Conservation (phyloP, 345 rosid species). For the Raphanus sativus region DNA sequence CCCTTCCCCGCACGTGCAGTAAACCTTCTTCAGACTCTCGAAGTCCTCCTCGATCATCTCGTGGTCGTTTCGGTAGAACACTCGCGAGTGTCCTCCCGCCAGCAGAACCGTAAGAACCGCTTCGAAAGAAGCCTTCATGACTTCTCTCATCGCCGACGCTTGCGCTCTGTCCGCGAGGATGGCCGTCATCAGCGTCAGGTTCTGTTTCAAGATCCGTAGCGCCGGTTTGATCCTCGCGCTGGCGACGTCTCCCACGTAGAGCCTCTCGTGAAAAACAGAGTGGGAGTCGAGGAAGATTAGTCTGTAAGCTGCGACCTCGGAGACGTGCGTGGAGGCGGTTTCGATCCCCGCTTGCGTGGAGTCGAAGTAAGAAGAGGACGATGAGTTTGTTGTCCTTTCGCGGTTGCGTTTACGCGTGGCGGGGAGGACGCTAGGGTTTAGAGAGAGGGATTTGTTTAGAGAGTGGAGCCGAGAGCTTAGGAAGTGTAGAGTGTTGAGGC, state of each 20-base stretch:
- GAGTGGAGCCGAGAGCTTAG: conserved; percentile 70
- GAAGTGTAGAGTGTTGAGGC: conserved; percentile 82
- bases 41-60: conserved; percentile 65
- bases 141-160: conserved; percentile 65
- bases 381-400: no score
- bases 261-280: conserved; percentile 64
- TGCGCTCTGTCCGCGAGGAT: conserved; percentile 67
- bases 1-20: conserved; percentile 75
- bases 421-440: conserved; percentile 56
- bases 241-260: conserved; percentile 62
- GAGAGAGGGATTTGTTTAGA: conserved; percentile 70
- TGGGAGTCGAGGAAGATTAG: conserved; percentile 71
- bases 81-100: conserved; percentile 62
- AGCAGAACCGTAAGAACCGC: conserved; percentile 66
- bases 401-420: conserved; percentile 42
- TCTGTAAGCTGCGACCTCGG: conserved; percentile 89
- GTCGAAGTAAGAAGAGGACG: conserved; percentile 57
- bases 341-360: conserved; percentile 49
- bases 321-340: conserved; percentile 69
- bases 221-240: conserved; percentile 61
- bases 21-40: conserved; percentile 58
- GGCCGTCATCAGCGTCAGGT: conserved; percentile 60
- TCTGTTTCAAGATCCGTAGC: conserved; percentile 62
- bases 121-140: conserved; percentile 79
- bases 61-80: conserved; percentile 56